A percentile compares a stretch with the other conserved stretches of the same genome.
phyloP scores from a whole-genome alignment of 2,329 filamentous ascomycete genomes.

The Cladobotryum mycophilum region DNA sequence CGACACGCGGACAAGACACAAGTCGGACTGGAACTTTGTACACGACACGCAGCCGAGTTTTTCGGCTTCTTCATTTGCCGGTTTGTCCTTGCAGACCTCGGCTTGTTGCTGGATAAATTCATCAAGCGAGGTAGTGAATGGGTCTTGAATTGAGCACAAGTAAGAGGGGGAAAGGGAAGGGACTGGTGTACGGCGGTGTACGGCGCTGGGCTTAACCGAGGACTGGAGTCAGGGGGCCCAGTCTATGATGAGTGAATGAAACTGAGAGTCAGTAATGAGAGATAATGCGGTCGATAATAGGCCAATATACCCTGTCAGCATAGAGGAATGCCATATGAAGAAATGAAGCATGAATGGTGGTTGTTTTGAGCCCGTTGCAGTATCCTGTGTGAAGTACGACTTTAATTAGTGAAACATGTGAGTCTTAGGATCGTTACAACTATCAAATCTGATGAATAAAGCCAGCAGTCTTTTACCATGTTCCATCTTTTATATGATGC shows the following conservation, averaged over 20 bases:
- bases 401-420: no score
- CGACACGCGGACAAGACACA: slow-evolving; percentile 90
- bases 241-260: slow-evolving; percentile 6
- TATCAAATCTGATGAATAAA: no score
- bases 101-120: slow-evolving; percentile 86
- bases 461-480: no score
- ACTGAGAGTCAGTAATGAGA: slow-evolving; percentile 7
- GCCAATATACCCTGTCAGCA: neutral
- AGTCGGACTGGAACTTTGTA: slow-evolving; percentile 88
- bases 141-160: slow-evolving; percentile 43
- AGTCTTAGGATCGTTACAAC: no score
- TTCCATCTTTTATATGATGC: no score
- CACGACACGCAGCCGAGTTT: slow-evolving; percentile 91
- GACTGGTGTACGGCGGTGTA: neutral
- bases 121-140: slow-evolving; percentile 95
- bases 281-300: neutral
- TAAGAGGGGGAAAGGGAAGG: neutral
- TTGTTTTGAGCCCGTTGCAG: neutral
- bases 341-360: neutral
- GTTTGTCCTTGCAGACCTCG: slow-evolving; percentile 83
- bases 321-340: neutral
- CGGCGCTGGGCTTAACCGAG: neutral
- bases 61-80: slow-evolving; percentile 96
- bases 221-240: no score
- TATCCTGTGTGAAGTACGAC: neutral